A percentile compares a stretch with the other conserved stretches of the same genome.
Evolutionary conservation across 2,329 filamentous ascomycete genomes (phyloP).

Genomic region (Alternaria triticina): DNA sequence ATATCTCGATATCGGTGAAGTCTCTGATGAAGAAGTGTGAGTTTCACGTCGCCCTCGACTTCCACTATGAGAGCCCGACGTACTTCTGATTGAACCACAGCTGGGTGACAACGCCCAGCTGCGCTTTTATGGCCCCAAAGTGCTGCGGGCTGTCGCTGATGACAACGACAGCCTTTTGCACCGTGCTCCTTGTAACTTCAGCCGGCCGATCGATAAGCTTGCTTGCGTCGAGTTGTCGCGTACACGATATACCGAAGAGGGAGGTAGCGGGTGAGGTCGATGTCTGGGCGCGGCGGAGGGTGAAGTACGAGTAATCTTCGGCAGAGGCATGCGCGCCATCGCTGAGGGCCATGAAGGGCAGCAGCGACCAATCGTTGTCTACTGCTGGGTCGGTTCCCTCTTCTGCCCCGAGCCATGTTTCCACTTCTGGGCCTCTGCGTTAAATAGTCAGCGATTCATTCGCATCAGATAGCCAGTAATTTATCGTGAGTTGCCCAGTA

Average conservation of each 20-base stretch:
- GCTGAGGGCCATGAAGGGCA: conserved; percentile 96
- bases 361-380: conserved; percentile 86
- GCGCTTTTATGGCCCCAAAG: conserved; percentile 89
- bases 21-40: conserved; percentile 60
- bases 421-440: conserved; percentile 83
- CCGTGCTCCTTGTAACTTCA: conserved; percentile 95
- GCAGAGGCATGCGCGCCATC: conserved; percentile 92
- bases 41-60: background rate
- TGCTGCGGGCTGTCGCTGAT: conserved; percentile 89
- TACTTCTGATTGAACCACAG: conserved; percentile 94
- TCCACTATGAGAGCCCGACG: conserved; percentile 22
- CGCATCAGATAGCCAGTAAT: background rate
- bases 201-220: conserved; percentile 77
- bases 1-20: conserved; percentile 89
- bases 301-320: conserved; percentile 99
- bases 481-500: background rate
- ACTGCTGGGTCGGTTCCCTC: conserved; percentile 78
- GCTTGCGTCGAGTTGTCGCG: conserved; percentile 83
- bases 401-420: conserved; percentile 82
- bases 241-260: conserved; percentile 95
- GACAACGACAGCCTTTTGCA: conserved; percentile 97
- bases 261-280: conserved; percentile 69
- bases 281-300: conserved; percentile 68
- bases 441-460: conserved; percentile 4
- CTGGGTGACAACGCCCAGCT: conserved; percentile 86